A percentile compares a stretch with the other conserved stretches of the same genome.
Conservation (phyloP, 352 stramenopile genomes). For the Globisporangium iwayamae region DNA sequence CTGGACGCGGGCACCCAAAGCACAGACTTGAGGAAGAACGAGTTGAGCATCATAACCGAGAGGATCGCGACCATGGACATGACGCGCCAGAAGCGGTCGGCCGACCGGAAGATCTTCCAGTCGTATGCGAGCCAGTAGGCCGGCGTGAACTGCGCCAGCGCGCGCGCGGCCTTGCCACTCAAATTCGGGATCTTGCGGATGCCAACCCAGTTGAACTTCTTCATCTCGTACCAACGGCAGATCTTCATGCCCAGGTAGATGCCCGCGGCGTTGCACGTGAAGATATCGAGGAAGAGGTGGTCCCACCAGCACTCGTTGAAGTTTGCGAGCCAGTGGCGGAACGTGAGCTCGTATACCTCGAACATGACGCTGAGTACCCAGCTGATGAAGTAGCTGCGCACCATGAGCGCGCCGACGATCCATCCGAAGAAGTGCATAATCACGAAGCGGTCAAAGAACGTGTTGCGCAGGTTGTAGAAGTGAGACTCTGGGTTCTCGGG, state of each 20-base stretch:
- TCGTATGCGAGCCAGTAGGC: conserved; percentile 90
- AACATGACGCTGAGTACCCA: conserved; percentile 85
- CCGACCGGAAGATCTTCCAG: conserved; percentile 93
- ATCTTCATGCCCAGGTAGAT: conserved; percentile 89
- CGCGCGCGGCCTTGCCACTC: conserved; percentile 74
- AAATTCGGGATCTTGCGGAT: conserved; percentile 84
- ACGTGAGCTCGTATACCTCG: conserved; percentile 86
- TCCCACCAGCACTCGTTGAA: conserved; percentile 97
- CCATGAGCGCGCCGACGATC: conserved; percentile 86
- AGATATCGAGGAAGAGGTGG: conserved; percentile 91
- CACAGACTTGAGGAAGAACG: conserved; percentile 94
- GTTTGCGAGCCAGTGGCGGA: conserved; percentile 90
- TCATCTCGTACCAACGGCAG: conserved; percentile 84
- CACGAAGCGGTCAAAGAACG: conserved; percentile 86
- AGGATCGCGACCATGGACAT: conserved; percentile 89
- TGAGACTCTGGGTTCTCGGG: conserved; percentile 78
- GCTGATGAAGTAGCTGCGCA: conserved; percentile 79
- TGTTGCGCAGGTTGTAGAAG: conserved; percentile 77
- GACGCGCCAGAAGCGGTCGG: conserved; percentile 87
- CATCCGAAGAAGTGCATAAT: conserved; percentile 90
- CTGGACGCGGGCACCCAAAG: conserved; percentile 86
- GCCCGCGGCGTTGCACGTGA: conserved; percentile 91
- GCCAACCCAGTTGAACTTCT: conserved; percentile 87
- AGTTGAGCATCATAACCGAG: conserved; percentile 94
- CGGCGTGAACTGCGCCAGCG: conserved; percentile 87